A percentile compares a stretch with the other conserved stretches of the same genome.
These are phyloP conservation scores for Ophiognomonia clavigignenti-juglandacearum DNA, from an alignment of 2,329 filamentous ascomycete species.

Conservation along the genomic window DNA sequence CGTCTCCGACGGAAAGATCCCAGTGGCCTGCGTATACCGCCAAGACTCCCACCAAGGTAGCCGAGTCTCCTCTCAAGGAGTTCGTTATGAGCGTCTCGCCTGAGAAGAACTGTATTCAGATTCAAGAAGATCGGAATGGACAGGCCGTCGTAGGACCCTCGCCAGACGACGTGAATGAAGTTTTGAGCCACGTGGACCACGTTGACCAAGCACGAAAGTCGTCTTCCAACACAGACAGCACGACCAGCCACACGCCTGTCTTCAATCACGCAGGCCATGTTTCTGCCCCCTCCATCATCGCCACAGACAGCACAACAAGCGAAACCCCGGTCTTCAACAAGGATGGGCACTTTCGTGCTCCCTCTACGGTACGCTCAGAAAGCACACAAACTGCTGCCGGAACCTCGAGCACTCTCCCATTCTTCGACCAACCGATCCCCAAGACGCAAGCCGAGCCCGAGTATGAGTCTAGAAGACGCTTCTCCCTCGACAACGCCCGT, in stretches of 20 bases:
- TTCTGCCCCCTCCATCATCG: neutral
- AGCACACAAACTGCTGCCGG: neutral
- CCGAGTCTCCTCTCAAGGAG: conserved; percentile 19
- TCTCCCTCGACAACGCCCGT: conserved; percentile 24
- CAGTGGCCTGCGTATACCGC: neutral
- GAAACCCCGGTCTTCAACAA: neutral
- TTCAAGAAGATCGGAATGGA: neutral
- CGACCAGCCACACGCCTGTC: neutral
- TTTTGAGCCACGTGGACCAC: no score
- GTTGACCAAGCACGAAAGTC: no score
- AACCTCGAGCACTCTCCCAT: neutral
- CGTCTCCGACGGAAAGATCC: conserved; percentile 3
- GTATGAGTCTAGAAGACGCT: conserved; percentile 25
- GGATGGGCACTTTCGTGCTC: neutral
- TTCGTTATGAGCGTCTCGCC: conserved; percentile 25
- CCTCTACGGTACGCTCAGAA: neutral
- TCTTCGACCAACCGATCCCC: conserved; percentile 25
- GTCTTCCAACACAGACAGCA: neutral
- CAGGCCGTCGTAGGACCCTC: neutral
- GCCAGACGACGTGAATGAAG: neutral
- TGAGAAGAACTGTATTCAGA: conserved; percentile 18
- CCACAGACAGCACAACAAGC: neutral
- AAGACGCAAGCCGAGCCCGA: conserved; percentile 19
- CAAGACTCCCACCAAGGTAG: conserved; percentile 20
- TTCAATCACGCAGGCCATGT: neutral